Base-by-base conservation (phyloP, 2,329 filamentous ascomycete species). In the Colletotrichum siamense region DNA sequence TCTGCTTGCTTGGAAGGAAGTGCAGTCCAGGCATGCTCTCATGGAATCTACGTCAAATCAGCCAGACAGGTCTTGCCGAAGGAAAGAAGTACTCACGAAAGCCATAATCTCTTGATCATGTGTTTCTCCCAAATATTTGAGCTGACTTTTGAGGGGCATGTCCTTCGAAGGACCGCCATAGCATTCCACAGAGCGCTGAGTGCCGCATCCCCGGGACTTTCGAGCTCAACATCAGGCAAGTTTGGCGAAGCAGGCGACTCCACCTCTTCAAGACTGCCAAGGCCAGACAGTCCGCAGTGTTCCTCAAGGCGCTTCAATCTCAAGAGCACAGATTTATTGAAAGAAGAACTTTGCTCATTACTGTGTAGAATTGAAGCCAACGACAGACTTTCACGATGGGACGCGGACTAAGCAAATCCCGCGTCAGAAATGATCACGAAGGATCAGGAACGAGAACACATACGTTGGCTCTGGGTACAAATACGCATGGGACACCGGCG, bases 11-110 rank as follows among this genome's bases (percentile, higher is more conserved):
- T 0, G 87, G 86, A 13, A 88, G 81, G 66, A 88, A 88, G 75
- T 88, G 87, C 5, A 88, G 78, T 1, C 85, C 85, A 0, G 85
- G 86, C 83, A 87, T 87, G 39, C 83, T 85, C 36, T 86, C 84
- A 72, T 88, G 84, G 66, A 88, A 88, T 6, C 85, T 87, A 61
- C 8, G 26, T 0, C n/a, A 13, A 8, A 73, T 68, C 12, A 24
- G 61, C 6, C 9, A 49, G 15, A 15, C 10, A 55, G 7, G 1
- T 0, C 6, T 44, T 61, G 75, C 13, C 2, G 15, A n/a, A 30
- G 26, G 10, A 52, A 16, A 18, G 3, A 9, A 0, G 24, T 26
- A 79, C 52, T 73, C 77, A 83, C 82, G 81, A 83, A 15, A 82
- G 79, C 84, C 83, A 86, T 2, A 86, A 78, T 9, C 83, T 80